Percentiles rank a stretch among this genome's conserved stretches.
Conservation (phyloP, 1,284 basidiomycete genomes). For the Sanghuangporus weigelae region DNA sequence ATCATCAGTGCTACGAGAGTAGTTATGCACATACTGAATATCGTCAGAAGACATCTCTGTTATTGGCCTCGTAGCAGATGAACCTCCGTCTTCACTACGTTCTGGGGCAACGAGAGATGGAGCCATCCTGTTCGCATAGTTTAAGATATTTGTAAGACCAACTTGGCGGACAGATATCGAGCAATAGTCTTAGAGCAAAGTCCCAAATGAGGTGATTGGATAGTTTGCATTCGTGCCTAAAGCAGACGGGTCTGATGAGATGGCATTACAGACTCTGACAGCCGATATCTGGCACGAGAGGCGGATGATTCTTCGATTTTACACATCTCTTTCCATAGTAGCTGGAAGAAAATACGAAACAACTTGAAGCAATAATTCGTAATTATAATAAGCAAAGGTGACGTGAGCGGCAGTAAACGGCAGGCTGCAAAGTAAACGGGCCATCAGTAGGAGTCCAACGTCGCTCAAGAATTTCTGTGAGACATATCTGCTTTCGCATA, state of each 20-base stretch:
- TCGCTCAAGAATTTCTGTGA: no score
- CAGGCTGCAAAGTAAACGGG: no score
- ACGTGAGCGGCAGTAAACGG: no score
- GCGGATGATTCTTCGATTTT: no score
- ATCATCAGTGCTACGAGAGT: neutral
- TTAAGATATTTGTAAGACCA: neutral
- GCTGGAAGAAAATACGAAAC: no score
- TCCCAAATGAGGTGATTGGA: neutral
- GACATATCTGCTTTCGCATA: no score
- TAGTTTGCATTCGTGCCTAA: neutral
- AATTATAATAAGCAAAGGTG: no score
- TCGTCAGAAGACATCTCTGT: neutral
- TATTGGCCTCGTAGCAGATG: neutral
- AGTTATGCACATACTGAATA: neutral
- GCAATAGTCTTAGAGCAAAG: neutral
- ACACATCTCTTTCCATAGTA: no score
- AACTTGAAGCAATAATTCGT: no score
- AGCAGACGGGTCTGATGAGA: neutral
- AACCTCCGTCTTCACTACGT: neutral
- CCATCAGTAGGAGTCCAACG: no score
- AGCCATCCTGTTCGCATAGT: neutral
- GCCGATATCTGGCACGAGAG: no score
- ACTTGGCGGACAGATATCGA: neutral
- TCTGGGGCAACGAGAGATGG: neutral
- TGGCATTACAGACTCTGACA: neutral